A percentile compares a stretch with the other conserved stretches of the same genome.
Evolutionary conservation across 2,329 filamentous ascomycete genomes (phyloP).

Genomic region (Thielaviopsis cerberus): DNA sequence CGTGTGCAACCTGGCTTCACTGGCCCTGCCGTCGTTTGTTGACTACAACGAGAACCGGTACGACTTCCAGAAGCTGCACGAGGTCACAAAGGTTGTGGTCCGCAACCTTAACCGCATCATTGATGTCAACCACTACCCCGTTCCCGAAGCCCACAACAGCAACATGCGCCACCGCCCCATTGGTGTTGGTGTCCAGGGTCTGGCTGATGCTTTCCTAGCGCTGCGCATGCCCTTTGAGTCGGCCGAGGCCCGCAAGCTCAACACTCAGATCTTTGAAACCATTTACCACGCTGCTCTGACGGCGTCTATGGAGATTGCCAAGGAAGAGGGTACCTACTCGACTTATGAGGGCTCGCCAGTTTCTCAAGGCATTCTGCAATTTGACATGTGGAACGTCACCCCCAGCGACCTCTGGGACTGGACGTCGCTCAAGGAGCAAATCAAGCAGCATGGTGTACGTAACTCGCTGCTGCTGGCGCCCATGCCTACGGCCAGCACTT

Average conservation of each 20-base stretch:
- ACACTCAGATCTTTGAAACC: constrained; percentile 97
- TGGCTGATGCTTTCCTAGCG: constrained; percentile 94
- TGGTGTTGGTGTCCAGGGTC: constrained; percentile 89
- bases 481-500: constrained; percentile 95
- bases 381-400: constrained; percentile 94
- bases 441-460: constrained; percentile 80
- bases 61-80: constrained; percentile 92
- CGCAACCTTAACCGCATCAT: constrained; percentile 91
- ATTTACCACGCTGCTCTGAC: constrained; percentile 94
- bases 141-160: constrained; percentile 79
- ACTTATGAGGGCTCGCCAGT: constrained; percentile 87
- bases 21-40: constrained; percentile 79
- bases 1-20: constrained; percentile 90
- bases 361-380: constrained; percentile 89
- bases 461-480: constrained; percentile 91
- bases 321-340: constrained; percentile 65
- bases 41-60: constrained; percentile 71
- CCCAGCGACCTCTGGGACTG: constrained; percentile 95
- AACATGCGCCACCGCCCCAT: constrained; percentile 95
- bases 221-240: constrained; percentile 95
- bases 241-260: constrained; percentile 77
- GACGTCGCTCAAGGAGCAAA: constrained; percentile 70
- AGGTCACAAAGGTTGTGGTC: constrained; percentile 79
- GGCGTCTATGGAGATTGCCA: constrained; percentile 70
- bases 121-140: constrained; percentile 96